Conservation (phyloP, 202 grass and related monocot genomes). For the Eragrostis tef region DNA sequence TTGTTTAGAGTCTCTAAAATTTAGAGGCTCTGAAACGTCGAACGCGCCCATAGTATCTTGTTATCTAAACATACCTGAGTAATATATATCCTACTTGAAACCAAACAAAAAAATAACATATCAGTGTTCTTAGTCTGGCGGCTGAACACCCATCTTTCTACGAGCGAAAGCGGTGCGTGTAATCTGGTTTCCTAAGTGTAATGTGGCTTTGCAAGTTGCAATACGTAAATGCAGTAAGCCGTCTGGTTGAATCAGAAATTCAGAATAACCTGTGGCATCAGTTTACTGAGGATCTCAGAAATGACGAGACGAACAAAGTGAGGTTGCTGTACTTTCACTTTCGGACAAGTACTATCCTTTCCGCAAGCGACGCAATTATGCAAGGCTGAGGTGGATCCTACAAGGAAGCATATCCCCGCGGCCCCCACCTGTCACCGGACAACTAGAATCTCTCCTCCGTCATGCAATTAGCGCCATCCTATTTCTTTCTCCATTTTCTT, state of each 20-base stretch:
- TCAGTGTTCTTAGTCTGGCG: not conserved
- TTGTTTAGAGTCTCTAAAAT: too few species aligned
- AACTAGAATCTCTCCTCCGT: constrained; percentile 30
- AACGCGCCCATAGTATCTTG: too few species aligned
- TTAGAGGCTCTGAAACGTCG: too few species aligned
- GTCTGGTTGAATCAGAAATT: too few species aligned
- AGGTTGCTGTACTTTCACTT: not conserved
- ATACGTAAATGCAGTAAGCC: too few species aligned
- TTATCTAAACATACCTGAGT: not conserved
- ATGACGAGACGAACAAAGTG: not conserved
- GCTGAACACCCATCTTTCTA: not conserved
- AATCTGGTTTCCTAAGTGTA: too few species aligned
- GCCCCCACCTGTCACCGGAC: constrained; percentile 29
- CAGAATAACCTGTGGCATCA: too few species aligned
- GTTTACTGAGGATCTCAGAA: not conserved
- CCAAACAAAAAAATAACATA: not conserved
- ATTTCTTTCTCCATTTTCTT: not conserved
- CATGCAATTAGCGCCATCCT: constrained; percentile 8
- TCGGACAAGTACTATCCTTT: not conserved
- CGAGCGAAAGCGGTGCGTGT: too few species aligned
- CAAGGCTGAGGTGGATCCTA: constrained; percentile 49
- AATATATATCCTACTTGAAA: not conserved
- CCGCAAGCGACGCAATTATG: not conserved
- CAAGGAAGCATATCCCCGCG: not conserved
- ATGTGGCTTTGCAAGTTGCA: too few species aligned